A percentile compares a stretch with the other conserved stretches of the same genome.
Conservation (phyloP, 345 rosid species). For the Nephelium lappaceum region DNA sequence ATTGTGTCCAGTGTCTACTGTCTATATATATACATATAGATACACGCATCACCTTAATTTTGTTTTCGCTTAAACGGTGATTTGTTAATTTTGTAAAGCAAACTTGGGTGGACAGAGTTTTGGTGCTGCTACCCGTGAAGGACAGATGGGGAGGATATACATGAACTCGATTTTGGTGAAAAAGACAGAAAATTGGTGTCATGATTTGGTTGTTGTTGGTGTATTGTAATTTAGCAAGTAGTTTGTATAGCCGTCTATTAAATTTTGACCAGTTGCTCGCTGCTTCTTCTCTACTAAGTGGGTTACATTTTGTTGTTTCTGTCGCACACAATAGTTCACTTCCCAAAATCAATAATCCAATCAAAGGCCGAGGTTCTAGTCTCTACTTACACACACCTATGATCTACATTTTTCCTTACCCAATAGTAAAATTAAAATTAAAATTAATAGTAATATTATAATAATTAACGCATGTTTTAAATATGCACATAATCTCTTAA, state of each 20-base stretch:
- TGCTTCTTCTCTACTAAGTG: not conserved
- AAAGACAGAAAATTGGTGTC: not conserved
- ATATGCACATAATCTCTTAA: no score
- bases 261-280: not conserved
- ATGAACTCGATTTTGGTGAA: not conserved
- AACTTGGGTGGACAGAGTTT: not conserved
- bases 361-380: no score
- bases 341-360: not conserved
- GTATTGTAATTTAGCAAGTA: not conserved
- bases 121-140: conserved; percentile 16
- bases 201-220: not conserved
- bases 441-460: no score
- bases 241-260: not conserved
- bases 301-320: no score
- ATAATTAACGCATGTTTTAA: no score
- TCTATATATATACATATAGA: not conserved
- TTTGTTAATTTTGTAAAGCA: not conserved
- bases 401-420: no score
- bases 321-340: not conserved
- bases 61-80: no score
- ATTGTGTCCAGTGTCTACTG: not conserved
- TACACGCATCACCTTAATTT: no score
- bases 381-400: no score
- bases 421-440: no score
- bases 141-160: conserved; percentile 6